Evolutionary conservation across 768 basidiomycete species (phyloP), one percentile per base, ranked within the genome.

Genomic region (Mycena crocata): DNA sequence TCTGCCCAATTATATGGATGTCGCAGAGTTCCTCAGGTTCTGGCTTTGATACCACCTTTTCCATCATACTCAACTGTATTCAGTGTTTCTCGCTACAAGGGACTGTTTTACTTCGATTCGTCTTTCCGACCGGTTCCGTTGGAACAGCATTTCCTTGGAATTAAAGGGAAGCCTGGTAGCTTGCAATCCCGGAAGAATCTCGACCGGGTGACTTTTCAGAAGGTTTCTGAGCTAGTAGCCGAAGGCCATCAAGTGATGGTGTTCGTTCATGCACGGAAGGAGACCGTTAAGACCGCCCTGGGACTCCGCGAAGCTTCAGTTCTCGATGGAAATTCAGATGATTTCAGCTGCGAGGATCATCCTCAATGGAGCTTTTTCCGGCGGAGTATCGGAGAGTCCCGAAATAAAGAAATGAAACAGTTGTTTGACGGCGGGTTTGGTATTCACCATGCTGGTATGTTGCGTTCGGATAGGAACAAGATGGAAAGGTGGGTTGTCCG

Each of bases 241-340:
- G 87, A 90, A 71, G 98, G 96, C 3, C 98, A 99, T 80, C 98
- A 99, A 77, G 95, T 98, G 66, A 99, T 99, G 96, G 96, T 99
- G 0, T 99, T 99, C 73, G 98, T 99, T 12, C 98, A 99, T 77
- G 95, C 98, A 17, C 87, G 98, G 32, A 99, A 98, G 80, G 98
- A 99, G 75, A 99, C 98, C 0, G 98, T 99, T 57, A 98, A 97
- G 75, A 88, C 93, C 1, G 96, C 96, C 0, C 81, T 89, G 73
- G 87, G 85, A 13, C 83, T 99, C 28, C 89, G 89, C 62, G 98
- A 99, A 66, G 84, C 90, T 62, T 90, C 94, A 5, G 68, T 86
- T 5, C 75, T 83, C 19, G 94, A 98, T 65, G 93, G 92, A 3
- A 85, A 84, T 50, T 73, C 85, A 17, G 93, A 93, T 34, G 86